Base-by-base conservation (phyloP, 2,329 filamentous ascomycete species). In the Aureobasidium sp. region DNA sequence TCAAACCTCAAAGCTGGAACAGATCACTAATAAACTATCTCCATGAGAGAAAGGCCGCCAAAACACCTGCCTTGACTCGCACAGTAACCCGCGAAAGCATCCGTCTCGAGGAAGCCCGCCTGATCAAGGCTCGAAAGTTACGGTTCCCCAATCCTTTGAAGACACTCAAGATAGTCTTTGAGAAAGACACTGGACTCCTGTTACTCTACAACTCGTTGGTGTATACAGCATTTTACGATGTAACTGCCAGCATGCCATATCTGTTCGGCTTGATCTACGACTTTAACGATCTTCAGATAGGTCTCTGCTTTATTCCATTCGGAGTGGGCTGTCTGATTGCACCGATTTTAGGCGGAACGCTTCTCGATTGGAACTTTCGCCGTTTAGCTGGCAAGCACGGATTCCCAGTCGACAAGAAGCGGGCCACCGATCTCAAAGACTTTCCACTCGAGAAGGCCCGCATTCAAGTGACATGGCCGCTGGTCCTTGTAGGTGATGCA, bases 351-450 rank as follows among this genome's bases (percentile, higher is more conserved):
- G 73, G 71, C 37, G 87, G 89, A 5, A 77, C 78, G 2, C 66
- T 84, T 1, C 79, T 89, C 39, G 88, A 90, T 72, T 85, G 83
- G 79, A 91, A 91, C 71, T 95, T 89, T 71, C 80, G 84, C 7
- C 82, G 87, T 42, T 81, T 85, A 50, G 88, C 89, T 1, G 78
- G 76, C 53, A 79, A 80, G 35, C 76, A 86, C 17, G 85, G 85
- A 6, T 77, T 91, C 62, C 75, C 77, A 2, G 81, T 90, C 65
- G 82, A 83, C 64, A 80, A 77, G 62, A 84, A 82, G 65, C 82
- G 83, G 11, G 80, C 78, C 17, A 76, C 80, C 61, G 78, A 83
- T 62, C 70, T 85, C n/a, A 67, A 68, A 5, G 69, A 77, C 31
- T 84, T 84, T 62, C 77, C 81, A 0, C 78, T 85, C 47, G 81